Percentiles rank a stretch among this genome's conserved stretches.
Evolutionary conservation across 1,284 basidiomycete species (phyloP).

Genomic region (Cryptococcus sp.): DNA sequence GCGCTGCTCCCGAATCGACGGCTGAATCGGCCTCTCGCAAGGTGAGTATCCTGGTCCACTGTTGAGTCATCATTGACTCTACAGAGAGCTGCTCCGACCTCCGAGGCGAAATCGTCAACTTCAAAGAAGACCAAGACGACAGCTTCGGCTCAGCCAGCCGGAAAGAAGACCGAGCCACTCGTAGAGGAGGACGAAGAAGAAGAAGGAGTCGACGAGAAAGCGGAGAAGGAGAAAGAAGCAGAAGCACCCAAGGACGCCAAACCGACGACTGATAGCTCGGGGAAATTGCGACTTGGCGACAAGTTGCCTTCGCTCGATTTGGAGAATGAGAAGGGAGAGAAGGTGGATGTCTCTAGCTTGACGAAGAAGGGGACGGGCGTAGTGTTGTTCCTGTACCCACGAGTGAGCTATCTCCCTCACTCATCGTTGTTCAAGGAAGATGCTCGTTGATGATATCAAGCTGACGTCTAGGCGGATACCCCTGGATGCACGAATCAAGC

Average conservation of each 20-base stretch:
- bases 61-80: neutral
- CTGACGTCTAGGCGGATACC: slow-evolving; percentile 47
- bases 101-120: slow-evolving; percentile 12
- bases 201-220: slow-evolving; percentile 7
- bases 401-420: slow-evolving; percentile 22
- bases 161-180: slow-evolving; percentile 6
- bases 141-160: slow-evolving; percentile 15
- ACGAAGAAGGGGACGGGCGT: slow-evolving; percentile 60
- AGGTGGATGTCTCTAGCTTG: slow-evolving; percentile 42
- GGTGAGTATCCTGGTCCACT: neutral
- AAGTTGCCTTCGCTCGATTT: slow-evolving; percentile 67
- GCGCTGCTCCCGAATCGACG: neutral
- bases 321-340: slow-evolving; percentile 54
- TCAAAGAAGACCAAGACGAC: slow-evolving; percentile 10
- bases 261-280: slow-evolving; percentile 25
- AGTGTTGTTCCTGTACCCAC: slow-evolving; percentile 65
- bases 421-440: no score
- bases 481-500: slow-evolving; percentile 82
- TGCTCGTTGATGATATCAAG: neutral
- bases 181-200: slow-evolving; percentile 5
- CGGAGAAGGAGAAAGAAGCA: slow-evolving; percentile 34
- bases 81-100: slow-evolving; percentile 10
- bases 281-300: slow-evolving; percentile 63
- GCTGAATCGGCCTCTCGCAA: no score
- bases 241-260: slow-evolving; percentile 29